Conservation (phyloP, 1,284 basidiomycete species). For the Trichosporon ovoides region DNA sequence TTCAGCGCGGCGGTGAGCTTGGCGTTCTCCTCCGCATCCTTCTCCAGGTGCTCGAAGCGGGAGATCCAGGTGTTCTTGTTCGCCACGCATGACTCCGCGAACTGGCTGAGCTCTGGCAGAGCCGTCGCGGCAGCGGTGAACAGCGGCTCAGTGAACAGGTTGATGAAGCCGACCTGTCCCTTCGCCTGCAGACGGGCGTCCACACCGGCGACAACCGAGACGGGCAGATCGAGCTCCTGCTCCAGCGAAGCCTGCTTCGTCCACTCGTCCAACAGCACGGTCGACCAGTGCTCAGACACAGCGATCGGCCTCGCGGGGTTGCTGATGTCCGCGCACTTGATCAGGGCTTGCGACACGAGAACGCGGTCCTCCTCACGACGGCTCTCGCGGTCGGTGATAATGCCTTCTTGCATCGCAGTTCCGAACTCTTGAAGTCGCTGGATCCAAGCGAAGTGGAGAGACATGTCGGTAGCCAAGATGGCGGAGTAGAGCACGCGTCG, state of each 20-base stretch:
- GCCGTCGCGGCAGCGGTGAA: slow-evolving; percentile 67
- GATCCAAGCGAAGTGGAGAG: slow-evolving; percentile 80
- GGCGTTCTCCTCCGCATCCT: slow-evolving; percentile 12
- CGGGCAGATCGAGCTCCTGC: slow-evolving; percentile 65
- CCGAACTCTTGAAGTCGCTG: slow-evolving; percentile 55
- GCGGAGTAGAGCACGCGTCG: slow-evolving; percentile 69
- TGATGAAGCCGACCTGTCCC: slow-evolving; percentile 85
- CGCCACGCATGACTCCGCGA: slow-evolving; percentile 58
- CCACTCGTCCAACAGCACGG: slow-evolving; percentile 83
- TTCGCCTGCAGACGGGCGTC: slow-evolving; percentile 67
- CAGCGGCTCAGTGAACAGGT: slow-evolving; percentile 72
- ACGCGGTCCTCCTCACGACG: slow-evolving; percentile 54
- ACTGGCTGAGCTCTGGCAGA: slow-evolving; percentile 65
- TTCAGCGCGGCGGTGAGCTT: slow-evolving; percentile 14
- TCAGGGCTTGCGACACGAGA: slow-evolving; percentile 78
- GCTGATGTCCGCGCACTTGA: slow-evolving; percentile 95
- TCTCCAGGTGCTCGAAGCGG: slow-evolving; percentile 52
- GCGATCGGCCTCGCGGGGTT: slow-evolving; percentile 89
- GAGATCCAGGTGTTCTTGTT: slow-evolving; percentile 65
- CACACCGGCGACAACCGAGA: slow-evolving; percentile 60
- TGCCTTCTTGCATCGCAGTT: slow-evolving; percentile 22
- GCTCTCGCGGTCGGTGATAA: slow-evolving; percentile 8
- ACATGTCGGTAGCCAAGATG: slow-evolving; percentile 89
- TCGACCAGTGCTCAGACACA: slow-evolving; percentile 85
- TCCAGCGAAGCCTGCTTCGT: slow-evolving; percentile 76